Conservation (phyloP, 192 early-diverging fungal genomes). For the Geosiphon pyriformis region DNA sequence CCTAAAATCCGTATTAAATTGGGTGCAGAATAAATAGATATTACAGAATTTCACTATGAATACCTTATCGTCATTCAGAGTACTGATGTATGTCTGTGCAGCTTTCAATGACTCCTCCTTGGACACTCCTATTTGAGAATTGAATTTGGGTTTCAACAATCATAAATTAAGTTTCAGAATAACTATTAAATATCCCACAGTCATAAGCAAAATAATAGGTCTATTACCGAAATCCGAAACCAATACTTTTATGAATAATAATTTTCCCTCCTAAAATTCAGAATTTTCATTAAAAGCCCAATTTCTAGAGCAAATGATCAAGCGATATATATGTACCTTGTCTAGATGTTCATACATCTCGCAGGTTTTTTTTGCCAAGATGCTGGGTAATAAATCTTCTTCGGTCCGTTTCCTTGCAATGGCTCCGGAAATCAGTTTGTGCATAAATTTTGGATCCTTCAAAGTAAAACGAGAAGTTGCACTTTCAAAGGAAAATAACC, state of each 20-base stretch:
- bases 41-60: neutral
- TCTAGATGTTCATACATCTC: constrained; percentile 52
- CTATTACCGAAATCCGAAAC: constrained; percentile 39
- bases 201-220: neutral
- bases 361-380: constrained; percentile 48
- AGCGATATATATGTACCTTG: constrained; percentile 16
- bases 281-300: neutral
- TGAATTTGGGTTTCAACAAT: no score
- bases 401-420: constrained; percentile 45
- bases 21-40: neutral
- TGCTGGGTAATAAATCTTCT: constrained; percentile 47
- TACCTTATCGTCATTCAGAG: constrained; percentile 20
- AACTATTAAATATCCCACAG: neutral
- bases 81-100: constrained; percentile 27
- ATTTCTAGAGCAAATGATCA: constrained; percentile 3
- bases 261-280: constrained; percentile 31
- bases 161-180: no score
- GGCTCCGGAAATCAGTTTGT: constrained; percentile 31
- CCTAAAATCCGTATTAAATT: neutral
- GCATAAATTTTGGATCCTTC: constrained; percentile 34
- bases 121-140: constrained; percentile 30
- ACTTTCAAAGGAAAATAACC: constrained; percentile 20
- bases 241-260: constrained; percentile 45
- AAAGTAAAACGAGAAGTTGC: constrained; percentile 19
- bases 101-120: constrained; percentile 35